phyloP scores from a whole-genome alignment of 352 stramenopile species.

The Plasmopara viticola region DNA sequence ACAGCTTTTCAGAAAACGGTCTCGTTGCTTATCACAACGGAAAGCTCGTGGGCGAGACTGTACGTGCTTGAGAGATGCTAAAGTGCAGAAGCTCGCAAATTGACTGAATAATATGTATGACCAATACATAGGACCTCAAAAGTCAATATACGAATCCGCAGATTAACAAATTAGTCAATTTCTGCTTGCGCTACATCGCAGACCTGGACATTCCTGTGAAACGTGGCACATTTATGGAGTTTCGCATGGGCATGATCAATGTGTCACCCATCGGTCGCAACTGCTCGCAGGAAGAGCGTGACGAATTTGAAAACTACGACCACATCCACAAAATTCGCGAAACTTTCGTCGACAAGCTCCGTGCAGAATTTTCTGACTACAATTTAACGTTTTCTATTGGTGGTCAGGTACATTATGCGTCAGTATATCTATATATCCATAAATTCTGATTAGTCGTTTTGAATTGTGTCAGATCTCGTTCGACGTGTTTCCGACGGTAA shows the following conservation, averaged over 20 bases:
- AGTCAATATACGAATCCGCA: conserved; percentile 95
- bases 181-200: conserved; percentile 91
- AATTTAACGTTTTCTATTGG: conserved; percentile 98
- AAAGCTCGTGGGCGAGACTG: conserved; percentile 84
- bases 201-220: conserved; percentile 97
- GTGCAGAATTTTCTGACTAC: conserved; percentile 90
- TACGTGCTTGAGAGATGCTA: conserved; percentile 10
- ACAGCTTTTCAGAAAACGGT: conserved; percentile 99
- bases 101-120: too few relatives aligned
- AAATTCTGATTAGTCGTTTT: neutral
- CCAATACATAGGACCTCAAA: conserved; percentile 80
- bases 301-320: conserved; percentile 98
- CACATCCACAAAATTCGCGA: conserved; percentile 90
- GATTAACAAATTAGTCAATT: conserved; percentile 97
- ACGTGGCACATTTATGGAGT: conserved; percentile 98
- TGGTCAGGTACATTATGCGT: conserved; percentile 61
- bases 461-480: conserved; percentile 89
- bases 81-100: too few relatives aligned
- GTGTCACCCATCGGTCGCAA: conserved; percentile 98
- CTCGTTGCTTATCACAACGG: conserved; percentile 97
- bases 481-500: conserved; percentile 93
- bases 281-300: conserved; percentile 96
- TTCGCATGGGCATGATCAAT: conserved; percentile 99
- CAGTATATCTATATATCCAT: too few relatives aligned
- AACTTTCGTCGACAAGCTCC: conserved; percentile 95